Base-by-base conservation (phyloP, 345 rosid genomes). In the Hibiscus trionum region DNA sequence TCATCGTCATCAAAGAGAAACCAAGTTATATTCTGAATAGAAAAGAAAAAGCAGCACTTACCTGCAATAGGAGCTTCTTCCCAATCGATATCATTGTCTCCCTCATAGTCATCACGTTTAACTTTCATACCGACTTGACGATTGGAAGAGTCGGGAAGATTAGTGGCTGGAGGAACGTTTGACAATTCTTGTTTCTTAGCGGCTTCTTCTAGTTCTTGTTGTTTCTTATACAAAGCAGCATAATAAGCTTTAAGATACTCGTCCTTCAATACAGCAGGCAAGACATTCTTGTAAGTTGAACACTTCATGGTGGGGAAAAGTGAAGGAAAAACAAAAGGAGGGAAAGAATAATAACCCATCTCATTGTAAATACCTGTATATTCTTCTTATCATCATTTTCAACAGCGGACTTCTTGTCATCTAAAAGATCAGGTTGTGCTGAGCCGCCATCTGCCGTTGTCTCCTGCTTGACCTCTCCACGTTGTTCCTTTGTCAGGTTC, bases 401-500 rank as follows among this genome's bases (percentile, higher is more conserved):
- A 69, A 62, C 72, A 59, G 57, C 70, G 15, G 91, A 78, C 80
- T 88, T 95, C 77, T 92, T 90, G 85, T 90, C 99, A 77, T 92
- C 97, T 2, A 81, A 76, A 47, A 83, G 73, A 66, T 78, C 75
- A 56, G 42, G 62, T 26, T 82, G 78, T 10, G 79, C 75, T 37
- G 88, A 79, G 61, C 78, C 83, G 73, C 86, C 90, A 81, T 86
- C 91, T 84, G 78, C 78, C 73, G 88, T 82, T 46, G 82, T 55
- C 81, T 87, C 96, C 47, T 81, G 88, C 78, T 86, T 83, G 72
- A 77, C 80, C 82, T 86, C 93, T 80, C 99, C 99, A 66, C 91
- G 90, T 78, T 90, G 99, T 76, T 89, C 97, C 75, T 79, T 86
- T 1, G 97, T 88, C 61, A 95, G 91, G 76, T 84, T 89, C 98